Evolutionary conservation across 2,329 filamentous ascomycete genomes (phyloP).

Genomic region (Nemania bipapillata): DNA sequence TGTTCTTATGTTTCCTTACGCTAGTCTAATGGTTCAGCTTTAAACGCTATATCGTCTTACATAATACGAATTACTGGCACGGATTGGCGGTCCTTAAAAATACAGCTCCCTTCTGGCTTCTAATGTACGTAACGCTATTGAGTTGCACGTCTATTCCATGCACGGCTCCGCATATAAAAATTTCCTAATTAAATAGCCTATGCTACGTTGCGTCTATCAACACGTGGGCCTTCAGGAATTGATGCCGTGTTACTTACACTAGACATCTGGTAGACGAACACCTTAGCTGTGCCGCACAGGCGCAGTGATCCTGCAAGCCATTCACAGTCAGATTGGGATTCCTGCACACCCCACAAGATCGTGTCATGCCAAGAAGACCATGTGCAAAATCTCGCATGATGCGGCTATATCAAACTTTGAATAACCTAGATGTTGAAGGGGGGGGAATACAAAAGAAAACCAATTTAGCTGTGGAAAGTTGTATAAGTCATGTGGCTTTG

Average conservation of each 20-base stretch:
- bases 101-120: too few species aligned
- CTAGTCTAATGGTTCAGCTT: too few species aligned
- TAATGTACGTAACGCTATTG: too few species aligned
- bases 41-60: too few species aligned
- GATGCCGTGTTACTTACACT: neutral
- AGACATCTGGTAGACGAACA: neutral
- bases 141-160: too few species aligned
- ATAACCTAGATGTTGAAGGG: too few species aligned
- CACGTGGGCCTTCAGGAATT: slow-evolving; percentile 17
- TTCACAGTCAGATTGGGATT: slow-evolving; percentile 13
- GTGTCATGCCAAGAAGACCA: neutral
- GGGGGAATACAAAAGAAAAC: too few species aligned
- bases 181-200: slow-evolving; percentile 17
- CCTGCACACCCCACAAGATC: neutral
- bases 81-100: too few species aligned
- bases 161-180: neutral
- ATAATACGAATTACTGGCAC: neutral
- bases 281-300: slow-evolving; percentile 16
- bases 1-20: neutral
- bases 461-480: slow-evolving; percentile 4
- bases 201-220: slow-evolving; percentile 16
- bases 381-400: neutral
- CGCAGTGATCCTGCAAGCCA: slow-evolving; percentile 10
- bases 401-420: neutral
- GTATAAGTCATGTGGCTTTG: slow-evolving; percentile 9